Evolutionary conservation across 495 filamentous ascomycete genomes (phyloP).

Genomic region (Apiosordaria backusii): DNA sequence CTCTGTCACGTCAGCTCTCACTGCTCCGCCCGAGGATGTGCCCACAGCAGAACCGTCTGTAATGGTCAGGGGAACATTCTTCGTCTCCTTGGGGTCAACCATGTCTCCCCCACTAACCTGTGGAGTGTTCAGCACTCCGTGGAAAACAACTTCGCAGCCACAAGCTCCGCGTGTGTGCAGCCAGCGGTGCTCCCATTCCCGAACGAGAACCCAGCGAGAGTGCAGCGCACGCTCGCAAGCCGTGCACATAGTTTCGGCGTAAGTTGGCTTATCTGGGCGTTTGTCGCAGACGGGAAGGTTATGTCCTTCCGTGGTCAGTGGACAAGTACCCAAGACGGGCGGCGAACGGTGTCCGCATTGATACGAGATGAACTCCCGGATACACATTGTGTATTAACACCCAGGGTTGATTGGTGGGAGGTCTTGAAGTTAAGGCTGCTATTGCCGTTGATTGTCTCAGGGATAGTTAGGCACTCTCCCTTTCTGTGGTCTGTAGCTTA

Average conservation of each 20-base stretch:
- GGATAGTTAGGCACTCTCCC: too few species aligned
- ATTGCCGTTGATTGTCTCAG: too few species aligned
- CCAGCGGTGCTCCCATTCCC: conserved; percentile 45
- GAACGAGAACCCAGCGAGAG: conserved; percentile 37
- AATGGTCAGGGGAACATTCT: neutral
- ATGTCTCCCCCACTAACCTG: conserved; percentile 23
- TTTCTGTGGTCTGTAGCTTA: too few species aligned
- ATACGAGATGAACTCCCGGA: conserved; percentile 42
- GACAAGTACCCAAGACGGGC: conserved; percentile 39
- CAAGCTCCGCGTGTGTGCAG: conserved; percentile 47
- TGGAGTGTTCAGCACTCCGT: conserved; percentile 30
- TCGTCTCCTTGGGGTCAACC: neutral
- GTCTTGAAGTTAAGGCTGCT: neutral
- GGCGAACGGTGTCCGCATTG: conserved; percentile 43
- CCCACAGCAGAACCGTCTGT: neutral
- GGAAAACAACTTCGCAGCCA: conserved; percentile 38
- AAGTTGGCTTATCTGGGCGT: conserved; percentile 26
- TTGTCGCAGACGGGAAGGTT: conserved; percentile 34
- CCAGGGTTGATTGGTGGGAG: neutral
- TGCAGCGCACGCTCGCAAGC: conserved; percentile 40
- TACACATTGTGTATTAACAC: conserved; percentile 35
- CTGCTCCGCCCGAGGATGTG: neutral
- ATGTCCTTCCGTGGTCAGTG: conserved; percentile 36
- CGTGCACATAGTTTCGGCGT: conserved; percentile 36
- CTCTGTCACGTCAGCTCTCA: neutral